Base-by-base conservation (phyloP, 495 filamentous ascomycete genomes). In the Thozetella sp. region DNA sequence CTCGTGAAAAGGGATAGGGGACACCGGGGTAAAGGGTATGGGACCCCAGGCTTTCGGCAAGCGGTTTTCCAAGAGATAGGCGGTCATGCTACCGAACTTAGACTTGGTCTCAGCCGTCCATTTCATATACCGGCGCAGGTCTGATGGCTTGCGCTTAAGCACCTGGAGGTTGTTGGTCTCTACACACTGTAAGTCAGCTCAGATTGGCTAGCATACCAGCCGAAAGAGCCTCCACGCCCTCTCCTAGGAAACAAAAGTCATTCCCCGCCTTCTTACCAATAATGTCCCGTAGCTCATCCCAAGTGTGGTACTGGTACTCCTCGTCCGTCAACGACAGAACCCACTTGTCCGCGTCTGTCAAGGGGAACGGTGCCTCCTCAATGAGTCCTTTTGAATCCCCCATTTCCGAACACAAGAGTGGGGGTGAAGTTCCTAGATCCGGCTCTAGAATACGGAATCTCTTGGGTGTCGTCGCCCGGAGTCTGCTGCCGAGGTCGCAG, bases 101-200 rank as follows among this genome's bases (percentile, higher is more conserved):
- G 77, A 74, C 61, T 91, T 92, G 53, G 82, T 90, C 51, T 86
- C 74, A 56, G 80, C 75, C 10, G 85, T 86, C 93, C 93, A 97
- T 55, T 83, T 72, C 55, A 95, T 87, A 72, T 98, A 98, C 51
- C 90, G 89, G 67, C 85, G 80, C 11, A 97, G 82, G 68, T 95
- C 90, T 60, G 89, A 92, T 26, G 94, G 94, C 71, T 86, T 88
- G 58, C 94, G 86, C 73, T 90, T 91, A 26, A 98, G 82, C 13
- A 87, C 80, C 25, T 80, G 83, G 64, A 97, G 89, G 50, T 90
- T 81, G 69, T 96, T 95, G 53, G 61, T 69, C 26, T 80, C 88
- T 90, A 61, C 26, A 22, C 25, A 4, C 34, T 54, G 63, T 53
- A 40, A 55, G 68, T 64, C 61, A 51, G 56, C 64, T 60, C 22